Conservation (phyloP, 768 basidiomycete genomes). For the Suillus brevipes region DNA sequence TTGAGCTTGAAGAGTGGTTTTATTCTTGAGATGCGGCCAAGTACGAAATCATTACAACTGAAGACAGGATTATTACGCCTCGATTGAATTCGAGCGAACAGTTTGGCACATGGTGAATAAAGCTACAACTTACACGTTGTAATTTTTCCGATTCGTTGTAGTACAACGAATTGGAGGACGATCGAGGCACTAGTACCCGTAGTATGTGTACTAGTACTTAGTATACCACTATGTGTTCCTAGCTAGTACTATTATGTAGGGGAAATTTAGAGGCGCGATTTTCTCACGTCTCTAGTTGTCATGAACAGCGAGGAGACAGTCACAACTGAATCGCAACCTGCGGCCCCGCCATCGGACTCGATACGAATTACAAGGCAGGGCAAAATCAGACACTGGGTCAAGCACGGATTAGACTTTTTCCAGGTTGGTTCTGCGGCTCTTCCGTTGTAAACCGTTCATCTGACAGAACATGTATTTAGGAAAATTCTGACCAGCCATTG, state of each 20-base stretch:
- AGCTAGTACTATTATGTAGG: not conserved
- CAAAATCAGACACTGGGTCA: slow-evolving; percentile 53
- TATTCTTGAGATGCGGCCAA: too few relatives aligned
- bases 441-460: not conserved
- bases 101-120: not conserved
- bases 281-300: not conserved
- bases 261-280: not conserved
- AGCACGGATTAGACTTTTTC: slow-evolving; percentile 53
- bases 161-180: too few relatives aligned
- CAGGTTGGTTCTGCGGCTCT: slow-evolving; percentile 40
- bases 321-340: not conserved
- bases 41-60: not conserved
- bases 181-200: too few relatives aligned
- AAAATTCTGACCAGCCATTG: slow-evolving; percentile 48
- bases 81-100: not conserved
- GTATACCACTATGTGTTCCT: too few relatives aligned
- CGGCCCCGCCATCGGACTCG: slow-evolving; percentile 22
- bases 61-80: not conserved
- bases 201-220: too few relatives aligned
- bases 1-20: too few relatives aligned
- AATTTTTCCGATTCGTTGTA: too few relatives aligned
- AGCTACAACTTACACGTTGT: not conserved
- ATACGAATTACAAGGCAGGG: slow-evolving; percentile 59
- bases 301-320: not conserved
- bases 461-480: slow-evolving; percentile 33